These are phyloP conservation scores for Hymenoscyphus fraxineus DNA, from an alignment of 2,329 filamentous ascomycete species.

Conservation along the genomic window DNA sequence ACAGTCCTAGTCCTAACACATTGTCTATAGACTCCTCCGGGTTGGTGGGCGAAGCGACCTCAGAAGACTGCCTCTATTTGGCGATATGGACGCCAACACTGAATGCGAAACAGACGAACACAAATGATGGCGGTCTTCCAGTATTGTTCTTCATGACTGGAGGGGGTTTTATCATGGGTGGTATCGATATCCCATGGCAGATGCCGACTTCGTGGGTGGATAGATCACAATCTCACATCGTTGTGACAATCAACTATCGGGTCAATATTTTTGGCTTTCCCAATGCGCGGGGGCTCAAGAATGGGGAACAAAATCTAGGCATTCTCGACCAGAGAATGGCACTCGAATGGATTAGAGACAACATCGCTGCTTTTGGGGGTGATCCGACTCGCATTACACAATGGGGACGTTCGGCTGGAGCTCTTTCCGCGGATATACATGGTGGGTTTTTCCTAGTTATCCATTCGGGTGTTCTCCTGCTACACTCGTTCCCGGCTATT, in stretches of 20 bases:
- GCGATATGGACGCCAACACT: slow-evolving; percentile 26
- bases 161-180: slow-evolving; percentile 18
- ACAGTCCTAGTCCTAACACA: no score
- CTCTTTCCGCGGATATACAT: slow-evolving; percentile 45
- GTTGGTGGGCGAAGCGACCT: slow-evolving; percentile 15
- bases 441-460: slow-evolving; percentile 24
- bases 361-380: slow-evolving; percentile 57
- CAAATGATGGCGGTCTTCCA: slow-evolving; percentile 40
- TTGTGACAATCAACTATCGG: slow-evolving; percentile 36
- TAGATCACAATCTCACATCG: slow-evolving; percentile 26
- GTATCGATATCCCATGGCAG: slow-evolving; percentile 11
- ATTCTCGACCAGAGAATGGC: slow-evolving; percentile 57
- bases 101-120: slow-evolving; percentile 30
- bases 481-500: slow-evolving; percentile 36
- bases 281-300: slow-evolving; percentile 36
- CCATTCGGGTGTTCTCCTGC: no score
- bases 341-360: slow-evolving; percentile 55
- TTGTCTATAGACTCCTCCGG: not conserved
- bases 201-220: slow-evolving; percentile 12
- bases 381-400: slow-evolving; percentile 50
- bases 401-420: slow-evolving; percentile 52
- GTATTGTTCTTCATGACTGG: slow-evolving; percentile 32
- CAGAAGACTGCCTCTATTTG: slow-evolving; percentile 31
- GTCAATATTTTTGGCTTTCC: slow-evolving; percentile 25
- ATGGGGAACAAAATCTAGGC: slow-evolving; percentile 37